Evolutionary conservation across 352 stramenopile genomes (phyloP).

Genomic region (Pythium aphanidermatum): DNA sequence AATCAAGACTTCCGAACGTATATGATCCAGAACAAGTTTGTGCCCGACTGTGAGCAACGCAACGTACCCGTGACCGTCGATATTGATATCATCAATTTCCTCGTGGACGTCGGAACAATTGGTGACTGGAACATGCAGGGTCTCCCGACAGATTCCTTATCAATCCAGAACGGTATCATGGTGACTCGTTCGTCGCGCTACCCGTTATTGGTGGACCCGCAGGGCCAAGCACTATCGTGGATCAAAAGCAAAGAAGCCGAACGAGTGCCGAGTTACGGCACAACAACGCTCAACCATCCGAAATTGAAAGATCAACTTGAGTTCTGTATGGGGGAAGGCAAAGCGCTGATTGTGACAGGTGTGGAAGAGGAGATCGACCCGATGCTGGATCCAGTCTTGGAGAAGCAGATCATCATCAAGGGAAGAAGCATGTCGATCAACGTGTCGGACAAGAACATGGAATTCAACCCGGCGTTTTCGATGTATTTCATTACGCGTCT

Average conservation of each 20-base stretch:
- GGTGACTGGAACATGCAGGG: constrained; percentile 98
- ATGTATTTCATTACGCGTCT: constrained; percentile 98
- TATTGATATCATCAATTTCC: constrained; percentile 95
- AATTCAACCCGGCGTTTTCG: constrained; percentile 96
- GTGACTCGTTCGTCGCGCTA: constrained; percentile 95
- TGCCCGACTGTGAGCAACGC: constrained; percentile 87
- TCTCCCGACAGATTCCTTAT: constrained; percentile 95
- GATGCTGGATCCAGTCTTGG: constrained; percentile 97
- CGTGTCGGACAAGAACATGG: constrained; percentile 98
- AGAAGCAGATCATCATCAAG: constrained; percentile 96
- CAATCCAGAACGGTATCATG: constrained; percentile 98
- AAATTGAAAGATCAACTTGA: constrained; percentile 98
- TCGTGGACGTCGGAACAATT: constrained; percentile 97
- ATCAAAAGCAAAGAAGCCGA: constrained; percentile 94
- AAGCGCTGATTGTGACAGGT: constrained; percentile 90
- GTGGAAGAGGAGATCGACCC: constrained; percentile 98
- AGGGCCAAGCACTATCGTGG: constrained; percentile 97
- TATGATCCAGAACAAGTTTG: constrained; percentile 96
- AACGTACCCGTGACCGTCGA: constrained; percentile 93
- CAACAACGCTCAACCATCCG: constrained; percentile 93
- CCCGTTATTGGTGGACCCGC: constrained; percentile 96
- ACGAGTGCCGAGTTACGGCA: constrained; percentile 93
- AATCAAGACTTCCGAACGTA: constrained; percentile 97
- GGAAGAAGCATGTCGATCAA: constrained; percentile 97
- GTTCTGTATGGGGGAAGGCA: constrained; percentile 96